Evolutionary conservation across 2,329 filamentous ascomycete species (phyloP).

Genomic region (Pseudonectria foliicola): DNA sequence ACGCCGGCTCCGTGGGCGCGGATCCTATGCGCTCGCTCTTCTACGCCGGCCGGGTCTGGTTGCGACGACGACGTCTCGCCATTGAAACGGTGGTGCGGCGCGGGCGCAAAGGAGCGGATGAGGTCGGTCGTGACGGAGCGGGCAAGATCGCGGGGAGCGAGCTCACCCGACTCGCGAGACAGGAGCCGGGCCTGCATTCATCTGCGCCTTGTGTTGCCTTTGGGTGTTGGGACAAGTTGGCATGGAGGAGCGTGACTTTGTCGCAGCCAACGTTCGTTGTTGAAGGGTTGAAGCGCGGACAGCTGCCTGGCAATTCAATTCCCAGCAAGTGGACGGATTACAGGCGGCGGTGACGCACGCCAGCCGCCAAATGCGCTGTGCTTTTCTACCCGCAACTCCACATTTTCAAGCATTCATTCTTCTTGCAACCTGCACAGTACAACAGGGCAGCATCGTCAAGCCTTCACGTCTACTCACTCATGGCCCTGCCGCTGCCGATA

Average conservation of each 20-base stretch:
- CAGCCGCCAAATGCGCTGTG: no score
- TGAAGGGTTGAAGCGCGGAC: not conserved
- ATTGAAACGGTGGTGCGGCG: constrained; percentile 62
- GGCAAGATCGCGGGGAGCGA: constrained; percentile 57
- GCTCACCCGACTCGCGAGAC: constrained; percentile 65
- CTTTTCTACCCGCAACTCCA: constrained; percentile 12
- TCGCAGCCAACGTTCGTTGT: no score
- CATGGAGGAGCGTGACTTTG: no score
- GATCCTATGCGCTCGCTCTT: constrained; percentile 29
- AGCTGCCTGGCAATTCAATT: not conserved
- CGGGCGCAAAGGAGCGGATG: constrained; percentile 61
- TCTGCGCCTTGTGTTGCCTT: constrained; percentile 14
- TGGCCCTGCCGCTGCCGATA: no score
- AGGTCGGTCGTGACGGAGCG: constrained; percentile 58
- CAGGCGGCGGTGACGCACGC: no score
- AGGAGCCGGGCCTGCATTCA: constrained; percentile 70
- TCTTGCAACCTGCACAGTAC: constrained; percentile 3
- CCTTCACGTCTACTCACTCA: no score
- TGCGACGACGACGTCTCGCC: constrained; percentile 31
- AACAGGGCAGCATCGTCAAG: not conserved
- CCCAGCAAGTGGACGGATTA: no score
- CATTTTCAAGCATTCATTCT: constrained; percentile 7
- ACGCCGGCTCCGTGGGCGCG: constrained; percentile 73
- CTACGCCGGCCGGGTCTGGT: constrained; percentile 10
- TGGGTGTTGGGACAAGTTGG: not conserved